Evolutionary conservation across 495 filamentous ascomycete species (phyloP).

Genomic region (Coniosporium apollinis): DNA sequence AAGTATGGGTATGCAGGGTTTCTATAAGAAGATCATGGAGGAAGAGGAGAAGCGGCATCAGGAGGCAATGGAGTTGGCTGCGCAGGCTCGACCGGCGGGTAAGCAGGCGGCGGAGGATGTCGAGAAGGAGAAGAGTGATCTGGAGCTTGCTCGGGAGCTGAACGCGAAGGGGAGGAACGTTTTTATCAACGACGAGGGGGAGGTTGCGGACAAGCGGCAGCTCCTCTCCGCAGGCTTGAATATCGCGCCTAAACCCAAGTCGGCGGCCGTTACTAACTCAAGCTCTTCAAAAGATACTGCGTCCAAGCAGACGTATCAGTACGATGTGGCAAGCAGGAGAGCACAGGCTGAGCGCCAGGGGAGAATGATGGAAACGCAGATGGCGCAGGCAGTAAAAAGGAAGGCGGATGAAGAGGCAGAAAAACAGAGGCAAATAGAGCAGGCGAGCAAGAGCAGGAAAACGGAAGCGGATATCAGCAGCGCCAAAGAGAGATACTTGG

Average conservation of each 20-base stretch:
- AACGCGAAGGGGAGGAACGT: conserved; percentile 52
- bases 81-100: conserved; percentile 19
- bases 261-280: conserved; percentile 20
- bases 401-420: conserved; percentile 59
- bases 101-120: conserved; percentile 17
- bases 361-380: conserved; percentile 68
- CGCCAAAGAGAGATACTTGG: conserved; percentile 75
- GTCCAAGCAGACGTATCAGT: conserved; percentile 27
- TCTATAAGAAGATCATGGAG: conserved; percentile 72
- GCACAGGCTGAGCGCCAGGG: conserved; percentile 68
- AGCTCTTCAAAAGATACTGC: conserved; percentile 19
- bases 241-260: conserved; percentile 44
- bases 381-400: conserved; percentile 59
- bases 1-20: conserved; percentile 68
- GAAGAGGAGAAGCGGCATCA: conserved; percentile 60
- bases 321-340: conserved; percentile 30
- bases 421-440: conserved; percentile 47
- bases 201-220: conserved; percentile 87
- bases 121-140: conserved; percentile 46
- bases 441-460: conserved; percentile 54
- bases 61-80: conserved; percentile 44
- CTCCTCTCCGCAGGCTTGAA: conserved; percentile 80
- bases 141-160: conserved; percentile 55
- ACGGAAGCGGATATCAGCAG: conserved; percentile 68
- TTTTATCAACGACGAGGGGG: conserved; percentile 78